Base-by-base conservation (phyloP, 371 early-diverging fungal species). In the Conidiobolus incongruus region DNA sequence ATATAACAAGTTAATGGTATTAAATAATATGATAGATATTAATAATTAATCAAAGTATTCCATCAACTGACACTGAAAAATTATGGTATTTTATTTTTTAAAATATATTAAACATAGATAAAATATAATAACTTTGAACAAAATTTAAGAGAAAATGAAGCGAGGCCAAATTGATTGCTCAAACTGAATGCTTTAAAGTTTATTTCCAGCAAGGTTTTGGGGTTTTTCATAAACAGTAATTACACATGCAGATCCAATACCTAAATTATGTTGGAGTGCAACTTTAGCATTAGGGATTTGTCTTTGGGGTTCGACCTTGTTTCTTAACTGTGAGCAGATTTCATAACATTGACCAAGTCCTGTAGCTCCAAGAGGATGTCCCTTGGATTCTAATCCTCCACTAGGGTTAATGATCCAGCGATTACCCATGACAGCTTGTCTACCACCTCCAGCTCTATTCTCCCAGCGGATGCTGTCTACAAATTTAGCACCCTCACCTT, bases 341-440 rank as follows among this genome's bases (percentile, higher is more conserved):
- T 70, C 77, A 39, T 70, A 52, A 58, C 80, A 79, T 57, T 81
- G 79, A 21, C 80, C 82, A 33, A 81, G 48, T 23, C 83, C 83
- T 17, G 83, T 82, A 24, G 83, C 79, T 15, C 82, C 80, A 3
- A 82, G 58, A 26, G 82, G 80, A 54, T 82, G 80, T 5, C 82
- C 82, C 55, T 82, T 82, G 44, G 77, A 76, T 40, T 77, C 75
- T 47, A 82, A 56, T 24, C 80, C 83, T 31, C 83, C 83, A 0
- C 72, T 72, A n/a, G 80, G 78, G 58, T 82, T 82, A 49, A 80
- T 61, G 10, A 77, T 69, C 41, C 62, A 67, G 49, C 67, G 64
- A 37, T 21, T 21, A 4, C 21, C 22, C 8, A 37, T 20, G 8
- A 20, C 20, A 17, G 22, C 22, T 4, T 20, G 22, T 21, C 17